phyloP scores from a whole-genome alignment of 805 yeast species.

The Nakazawaea populi region DNA sequence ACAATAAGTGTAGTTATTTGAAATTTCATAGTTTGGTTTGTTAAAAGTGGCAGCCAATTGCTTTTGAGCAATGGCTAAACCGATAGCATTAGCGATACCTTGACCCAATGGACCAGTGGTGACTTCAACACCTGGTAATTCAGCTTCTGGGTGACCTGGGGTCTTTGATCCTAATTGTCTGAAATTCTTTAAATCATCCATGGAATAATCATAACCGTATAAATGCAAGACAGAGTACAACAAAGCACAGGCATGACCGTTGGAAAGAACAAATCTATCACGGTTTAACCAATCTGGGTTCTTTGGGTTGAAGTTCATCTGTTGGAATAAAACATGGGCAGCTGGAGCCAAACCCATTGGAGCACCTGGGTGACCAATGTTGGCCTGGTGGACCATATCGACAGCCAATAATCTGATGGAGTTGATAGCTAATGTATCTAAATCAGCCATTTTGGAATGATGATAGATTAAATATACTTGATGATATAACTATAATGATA shows the following conservation, averaged over 20 bases:
- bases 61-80: slow-evolving; percentile 91
- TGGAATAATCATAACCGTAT: slow-evolving; percentile 71
- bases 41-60: slow-evolving; percentile 90
- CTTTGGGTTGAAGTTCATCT: slow-evolving; percentile 82
- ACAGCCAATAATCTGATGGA: slow-evolving; percentile 88
- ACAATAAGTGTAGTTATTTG: slow-evolving; percentile 71
- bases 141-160: slow-evolving; percentile 97
- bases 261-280: slow-evolving; percentile 91
- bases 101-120: slow-evolving; percentile 99
- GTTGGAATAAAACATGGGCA: slow-evolving; percentile 81
- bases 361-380: slow-evolving; percentile 99
- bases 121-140: slow-evolving; percentile 90
- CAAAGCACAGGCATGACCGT: slow-evolving; percentile 95
- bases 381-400: slow-evolving; percentile 81
- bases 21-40: slow-evolving; percentile 71
- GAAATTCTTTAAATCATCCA: slow-evolving; percentile 86
- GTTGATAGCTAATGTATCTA: slow-evolving; percentile 72
- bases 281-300: slow-evolving; percentile 91
- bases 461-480: background rate
- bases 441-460: slow-evolving; percentile 28
- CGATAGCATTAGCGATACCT: slow-evolving; percentile 95
- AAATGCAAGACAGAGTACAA: slow-evolving; percentile 81
- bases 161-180: slow-evolving; percentile 87
- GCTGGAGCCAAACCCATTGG: slow-evolving; percentile 97
- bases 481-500: background rate